Percentiles rank a stretch among this genome's conserved stretches.
These are phyloP conservation scores for Aureobasidium mangrovei DNA, from an alignment of 2,329 filamentous ascomycete species.

Conservation along the genomic window DNA sequence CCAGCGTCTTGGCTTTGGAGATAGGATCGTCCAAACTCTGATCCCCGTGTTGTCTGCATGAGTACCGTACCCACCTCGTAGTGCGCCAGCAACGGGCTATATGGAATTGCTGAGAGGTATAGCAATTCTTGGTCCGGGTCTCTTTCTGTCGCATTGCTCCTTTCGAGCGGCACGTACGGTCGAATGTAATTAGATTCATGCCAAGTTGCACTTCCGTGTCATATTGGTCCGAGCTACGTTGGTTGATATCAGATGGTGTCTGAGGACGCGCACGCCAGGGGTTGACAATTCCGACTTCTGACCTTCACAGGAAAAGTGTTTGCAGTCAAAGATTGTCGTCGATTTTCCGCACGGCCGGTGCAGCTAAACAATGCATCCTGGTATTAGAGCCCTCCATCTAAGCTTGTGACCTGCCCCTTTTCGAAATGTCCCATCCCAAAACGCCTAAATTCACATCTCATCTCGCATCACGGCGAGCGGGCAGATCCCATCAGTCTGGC, in stretches of 20 bases:
- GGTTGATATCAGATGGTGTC: neutral
- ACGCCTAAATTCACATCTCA: neutral
- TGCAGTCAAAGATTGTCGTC: slow-evolving; percentile 3
- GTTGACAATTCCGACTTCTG: neutral
- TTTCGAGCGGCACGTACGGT: neutral
- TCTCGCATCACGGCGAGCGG: neutral
- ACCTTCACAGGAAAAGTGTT: neutral
- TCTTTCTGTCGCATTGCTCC: neutral
- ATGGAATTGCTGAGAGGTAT: neutral
- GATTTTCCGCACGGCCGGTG: neutral
- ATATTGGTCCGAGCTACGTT: neutral
- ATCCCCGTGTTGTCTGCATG: slow-evolving; percentile 4
- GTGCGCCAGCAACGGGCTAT: neutral
- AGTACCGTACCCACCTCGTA: neutral
- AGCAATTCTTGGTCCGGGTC: neutral
- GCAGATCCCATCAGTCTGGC: neutral
- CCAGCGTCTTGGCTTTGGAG: slow-evolving; percentile 7
- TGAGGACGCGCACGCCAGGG: neutral
- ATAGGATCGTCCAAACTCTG: slow-evolving; percentile 4
- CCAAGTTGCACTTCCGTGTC: neutral
- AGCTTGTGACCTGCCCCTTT: slow-evolving; percentile 1
- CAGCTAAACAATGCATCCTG: neutral
- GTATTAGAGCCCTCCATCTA: neutral
- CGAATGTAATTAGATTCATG: neutral
- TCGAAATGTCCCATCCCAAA: slow-evolving; percentile 4